These are phyloP conservation scores for Ophiobolus disseminans DNA, from an alignment of 2,329 filamentous ascomycete genomes.

Conservation along the genomic window DNA sequence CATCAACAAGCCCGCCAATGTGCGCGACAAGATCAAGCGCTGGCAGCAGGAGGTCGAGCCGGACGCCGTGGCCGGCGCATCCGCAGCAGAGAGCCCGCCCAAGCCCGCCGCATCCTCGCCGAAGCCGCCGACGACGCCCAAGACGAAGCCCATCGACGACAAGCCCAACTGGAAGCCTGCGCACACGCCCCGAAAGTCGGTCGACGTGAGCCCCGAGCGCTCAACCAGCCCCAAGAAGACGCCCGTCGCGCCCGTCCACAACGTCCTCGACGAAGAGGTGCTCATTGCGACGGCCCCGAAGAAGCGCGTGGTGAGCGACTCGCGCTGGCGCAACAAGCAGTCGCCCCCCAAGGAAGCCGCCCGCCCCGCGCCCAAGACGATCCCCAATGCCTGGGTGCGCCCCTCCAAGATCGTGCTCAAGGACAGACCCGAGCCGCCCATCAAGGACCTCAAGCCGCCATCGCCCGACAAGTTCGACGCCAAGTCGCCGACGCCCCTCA, in stretches of 20 bases:
- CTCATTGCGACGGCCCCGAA: conserved; percentile 71
- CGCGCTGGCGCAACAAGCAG: conserved; percentile 76
- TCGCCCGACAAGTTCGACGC: conserved; percentile 12
- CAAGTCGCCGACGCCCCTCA: conserved; percentile 21
- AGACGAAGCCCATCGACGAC: conserved; percentile 31
- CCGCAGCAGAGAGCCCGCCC: conserved; percentile 6
- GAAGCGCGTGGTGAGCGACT: conserved; percentile 92
- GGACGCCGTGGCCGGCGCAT: conserved; percentile 47
- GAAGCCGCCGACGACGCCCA: conserved; percentile 33
- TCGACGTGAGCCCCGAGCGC: conserved; percentile 36
- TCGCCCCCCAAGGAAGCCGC: conserved; percentile 43
- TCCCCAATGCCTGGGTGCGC: conserved; percentile 50
- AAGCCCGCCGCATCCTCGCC: conserved; percentile 15
- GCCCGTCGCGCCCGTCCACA: conserved; percentile 38
- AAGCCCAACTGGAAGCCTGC: conserved; percentile 37
- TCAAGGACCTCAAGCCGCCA: conserved; percentile 12
- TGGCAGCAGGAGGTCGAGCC: conserved; percentile 83
- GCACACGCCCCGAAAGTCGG: conserved; percentile 33
- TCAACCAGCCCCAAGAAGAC: conserved; percentile 42
- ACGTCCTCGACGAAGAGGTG: conserved; percentile 53
- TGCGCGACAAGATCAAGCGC: conserved; percentile 78
- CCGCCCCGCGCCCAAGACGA: conserved; percentile 42
- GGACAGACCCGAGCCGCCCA: conserved; percentile 14
- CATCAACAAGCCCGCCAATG: conserved; percentile 54
- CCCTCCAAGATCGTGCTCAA: conserved; percentile 40